These are phyloP conservation scores for Fusarium falciforme DNA, from an alignment of 2,329 filamentous ascomycete species.

Conservation along the genomic window DNA sequence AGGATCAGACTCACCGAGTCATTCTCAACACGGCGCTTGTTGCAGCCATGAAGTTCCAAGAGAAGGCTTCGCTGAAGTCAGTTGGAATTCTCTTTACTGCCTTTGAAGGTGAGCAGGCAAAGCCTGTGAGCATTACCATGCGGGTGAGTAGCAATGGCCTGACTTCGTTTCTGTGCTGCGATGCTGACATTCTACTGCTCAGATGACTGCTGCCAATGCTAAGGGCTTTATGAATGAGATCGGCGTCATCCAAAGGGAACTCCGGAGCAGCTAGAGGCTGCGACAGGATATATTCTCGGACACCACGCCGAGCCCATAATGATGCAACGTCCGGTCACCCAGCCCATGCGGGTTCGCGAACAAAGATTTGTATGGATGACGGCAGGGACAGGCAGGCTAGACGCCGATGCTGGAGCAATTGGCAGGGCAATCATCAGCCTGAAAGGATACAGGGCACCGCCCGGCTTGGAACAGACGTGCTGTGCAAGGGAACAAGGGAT, in stretches of 20 bases:
- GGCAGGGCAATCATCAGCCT: slow-evolving; percentile 12
- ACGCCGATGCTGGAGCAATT: slow-evolving; percentile 13
- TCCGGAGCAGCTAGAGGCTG: slow-evolving; percentile 52
- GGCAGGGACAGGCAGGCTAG: slow-evolving; percentile 16
- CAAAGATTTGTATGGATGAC: slow-evolving; percentile 16
- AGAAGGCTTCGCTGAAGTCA: slow-evolving; percentile 78
- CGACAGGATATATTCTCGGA: slow-evolving; percentile 8
- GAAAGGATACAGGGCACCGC: slow-evolving; percentile 32
- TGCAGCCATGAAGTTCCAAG: slow-evolving; percentile 82
- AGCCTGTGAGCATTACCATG: slow-evolving; percentile 69
- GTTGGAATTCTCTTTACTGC: slow-evolving; percentile 76
- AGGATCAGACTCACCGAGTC: slow-evolving; percentile 88
- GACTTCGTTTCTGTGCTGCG: neutral
- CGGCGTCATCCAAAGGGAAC: slow-evolving; percentile 61
- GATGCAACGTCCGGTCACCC: slow-evolving; percentile 16
- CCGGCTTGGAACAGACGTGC: slow-evolving; percentile 34
- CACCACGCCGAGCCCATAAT: slow-evolving; percentile 19
- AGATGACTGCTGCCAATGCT: slow-evolving; percentile 67
- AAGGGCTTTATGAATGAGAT: slow-evolving; percentile 64
- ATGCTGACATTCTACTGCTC: slow-evolving; percentile 10
- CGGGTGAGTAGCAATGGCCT: slow-evolving; percentile 60
- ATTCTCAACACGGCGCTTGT: slow-evolving; percentile 87
- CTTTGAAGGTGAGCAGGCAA: slow-evolving; percentile 66
- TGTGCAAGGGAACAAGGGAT: slow-evolving; percentile 19
- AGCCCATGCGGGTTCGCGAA: slow-evolving; percentile 18